Percentiles rank a stretch among this genome's conserved stretches.
phyloP scores from a whole-genome alignment of 1,139 yeast species.

The Pichia sp. region DNA sequence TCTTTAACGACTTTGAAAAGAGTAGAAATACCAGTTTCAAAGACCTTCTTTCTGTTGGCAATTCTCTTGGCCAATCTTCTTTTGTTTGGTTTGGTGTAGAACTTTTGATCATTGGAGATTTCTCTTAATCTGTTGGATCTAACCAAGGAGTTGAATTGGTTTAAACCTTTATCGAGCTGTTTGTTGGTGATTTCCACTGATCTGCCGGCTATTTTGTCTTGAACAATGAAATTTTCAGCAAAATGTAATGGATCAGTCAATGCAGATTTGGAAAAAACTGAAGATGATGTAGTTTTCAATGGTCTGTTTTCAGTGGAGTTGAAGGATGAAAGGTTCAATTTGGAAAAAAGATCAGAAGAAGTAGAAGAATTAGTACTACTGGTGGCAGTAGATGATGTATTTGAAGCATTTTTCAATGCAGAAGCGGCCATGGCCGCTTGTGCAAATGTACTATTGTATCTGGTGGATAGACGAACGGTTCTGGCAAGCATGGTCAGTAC shows the following conservation, averaged over 20 bases:
- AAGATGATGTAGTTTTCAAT: too few species aligned
- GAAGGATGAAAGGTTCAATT: too few species aligned
- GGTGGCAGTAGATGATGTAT: too few species aligned
- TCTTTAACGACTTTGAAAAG: conserved; percentile 38
- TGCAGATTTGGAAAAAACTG: too few species aligned
- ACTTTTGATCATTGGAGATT: conserved; percentile 32
- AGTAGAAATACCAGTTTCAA: conserved; percentile 39
- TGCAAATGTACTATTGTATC: too few species aligned
- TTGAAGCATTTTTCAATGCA: too few species aligned
- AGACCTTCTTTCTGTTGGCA: conserved; percentile 36
- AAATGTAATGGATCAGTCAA: conserved; percentile 22
- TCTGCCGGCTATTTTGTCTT: conserved; percentile 40
- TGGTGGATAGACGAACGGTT: too few species aligned
- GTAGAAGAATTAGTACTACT: too few species aligned
- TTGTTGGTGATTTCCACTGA: conserved; percentile 30
- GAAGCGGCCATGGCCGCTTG: too few species aligned
- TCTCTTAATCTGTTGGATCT: conserved; percentile 30
- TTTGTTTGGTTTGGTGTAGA: conserved; percentile 41
- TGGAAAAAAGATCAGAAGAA: too few species aligned
- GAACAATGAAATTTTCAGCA: conserved; percentile 26
- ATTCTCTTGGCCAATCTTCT: conserved; percentile 34
- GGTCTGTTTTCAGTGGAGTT: too few species aligned
- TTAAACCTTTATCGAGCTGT: conserved; percentile 29
- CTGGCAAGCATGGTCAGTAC: too few species aligned
- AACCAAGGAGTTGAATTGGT: conserved; percentile 28